Conservation (phyloP, 805 yeast genomes). For the Pichia rugopelliculosa region DNA sequence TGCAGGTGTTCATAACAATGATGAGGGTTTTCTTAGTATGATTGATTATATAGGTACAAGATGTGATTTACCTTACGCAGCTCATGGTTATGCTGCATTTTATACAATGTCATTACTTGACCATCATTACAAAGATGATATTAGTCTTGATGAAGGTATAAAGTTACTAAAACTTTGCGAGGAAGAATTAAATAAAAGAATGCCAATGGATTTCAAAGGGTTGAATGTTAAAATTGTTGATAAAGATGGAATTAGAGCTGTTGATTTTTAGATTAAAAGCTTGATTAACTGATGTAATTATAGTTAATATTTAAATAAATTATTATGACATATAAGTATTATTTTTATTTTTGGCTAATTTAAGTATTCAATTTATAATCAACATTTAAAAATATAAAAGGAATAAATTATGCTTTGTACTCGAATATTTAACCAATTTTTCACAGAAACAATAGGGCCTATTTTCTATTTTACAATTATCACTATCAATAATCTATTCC, state of each 20-base stretch:
- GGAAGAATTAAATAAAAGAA: constrained; percentile 70
- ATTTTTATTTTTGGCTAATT: too few relatives aligned
- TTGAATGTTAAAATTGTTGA: constrained; percentile 29
- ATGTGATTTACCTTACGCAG: constrained; percentile 89
- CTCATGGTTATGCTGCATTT: constrained; percentile 98
- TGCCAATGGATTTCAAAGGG: constrained; percentile 95
- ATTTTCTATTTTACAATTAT: too few relatives aligned
- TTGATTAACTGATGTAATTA: not conserved
- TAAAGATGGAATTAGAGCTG: constrained; percentile 28
- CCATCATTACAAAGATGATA: constrained; percentile 75
- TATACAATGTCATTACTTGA: constrained; percentile 86
- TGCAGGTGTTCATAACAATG: constrained; percentile 63
- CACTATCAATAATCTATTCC: too few relatives aligned
- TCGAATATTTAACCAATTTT: too few relatives aligned
- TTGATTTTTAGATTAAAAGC: constrained; percentile 10
- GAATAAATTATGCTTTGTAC: too few relatives aligned
- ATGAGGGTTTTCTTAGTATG: constrained; percentile 65
- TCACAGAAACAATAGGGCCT: too few relatives aligned
- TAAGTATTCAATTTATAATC: too few relatives aligned
- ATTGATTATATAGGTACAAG: constrained; percentile 92
- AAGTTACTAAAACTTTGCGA: constrained; percentile 65
- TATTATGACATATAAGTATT: not conserved
- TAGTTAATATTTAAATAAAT: not conserved
- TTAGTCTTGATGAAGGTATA: constrained; percentile 73
- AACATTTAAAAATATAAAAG: too few relatives aligned